Evolutionary conservation across 306 rosid genomes (phyloP), one percentile per base, ranked within the genome.

Genomic region (Cucumis hystrix): DNA sequence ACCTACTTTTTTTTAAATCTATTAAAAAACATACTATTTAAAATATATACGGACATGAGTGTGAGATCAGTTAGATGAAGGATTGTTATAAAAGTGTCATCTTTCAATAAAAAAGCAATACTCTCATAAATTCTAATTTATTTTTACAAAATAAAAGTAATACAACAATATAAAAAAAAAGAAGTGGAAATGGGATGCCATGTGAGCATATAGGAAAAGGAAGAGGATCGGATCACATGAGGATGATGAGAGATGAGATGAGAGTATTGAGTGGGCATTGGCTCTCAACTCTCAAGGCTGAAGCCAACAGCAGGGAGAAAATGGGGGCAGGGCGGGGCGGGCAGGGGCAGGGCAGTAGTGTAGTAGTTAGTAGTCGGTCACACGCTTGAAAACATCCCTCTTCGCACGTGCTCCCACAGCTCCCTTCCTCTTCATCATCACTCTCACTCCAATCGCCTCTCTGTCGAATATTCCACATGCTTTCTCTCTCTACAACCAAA

Each of bases 391-490:
- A 41, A 28, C 55, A 43, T 43, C 75, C 55, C 55, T 8, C 6
- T 69, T 43, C 75, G 20, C 75, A 69, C 75, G 75, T 69, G 75
- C 51, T n/a, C 30, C 30, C 12, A 43, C 17, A 20, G 14, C 55
- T 7, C 75, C 14, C 37, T 4, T 33, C 37, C 37, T 33, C 37
- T 33, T 33, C 37, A 33, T 2, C 35, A 43, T 11, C 70, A 64
- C 10, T 68, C 25, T 66, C 30, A 6, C 54, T 70, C 41, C 58
- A 45, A 14, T 1, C 37, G 76, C 76, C 43, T 72, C 76, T 33
- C 76, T 72, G 76, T 49, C 76, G 45, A 72, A 72, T 72, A 72
- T 72, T 72, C 76, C 61, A 72, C 61, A 25, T 72, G 76, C 61
- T 72, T 25, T 67, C 54, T 68, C 74, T 67, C 74, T 67, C 74